Base-by-base conservation (phyloP, 106 monocot species). In the Dioscorea zingiberensis region DNA sequence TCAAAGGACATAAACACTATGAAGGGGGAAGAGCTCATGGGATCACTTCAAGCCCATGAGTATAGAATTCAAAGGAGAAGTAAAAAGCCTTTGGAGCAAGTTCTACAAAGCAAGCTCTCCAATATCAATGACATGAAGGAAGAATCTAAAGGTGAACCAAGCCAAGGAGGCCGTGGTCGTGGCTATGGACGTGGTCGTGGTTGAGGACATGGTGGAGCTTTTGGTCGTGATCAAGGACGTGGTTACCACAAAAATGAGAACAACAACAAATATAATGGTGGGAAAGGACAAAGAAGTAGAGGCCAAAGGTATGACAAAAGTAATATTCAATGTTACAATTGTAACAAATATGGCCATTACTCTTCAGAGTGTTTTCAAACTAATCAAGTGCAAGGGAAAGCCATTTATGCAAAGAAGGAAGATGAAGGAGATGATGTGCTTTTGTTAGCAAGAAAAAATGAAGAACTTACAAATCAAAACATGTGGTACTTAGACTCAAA, bases 21-120 rank as follows among this genome's bases (percentile, higher is more conserved):
- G 63, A 46, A 7, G 17, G 5, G 21, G 6, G 44, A 63, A 22
- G 23, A 63, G 23, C 47, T 63, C 1, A 22, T 45, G 22, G 23
- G 63, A 22, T 63, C 44, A 21, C 12, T 63, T 11, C 32, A 63
- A 63, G 38, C 63, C 19, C 59, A 59, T 59, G 47, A 63, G 17
- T 22, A 44, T 18, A 44, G 1, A 22, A 22, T 63, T 3, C 13
- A 7, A 21, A 63, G 46, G 25, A 59, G 15, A 45, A 22, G 44
- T 10, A 8, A 61, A 38, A 22, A 46, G 63, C 44, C 44, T 9
- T 12, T 63, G 22, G 63, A 46, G 24, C 6, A 63, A 12, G 47
- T 21, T 21, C 13, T 63, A 6, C 45, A 63, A 63, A 63, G 11
- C 18, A 47, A 29, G 59, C 27, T 59, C 17, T 54, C n/a, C n/a